Percentiles rank a stretch among this genome's conserved stretches.
Evolutionary conservation across 345 rosid species (phyloP).

Genomic region (Corchorus olitorius): DNA sequence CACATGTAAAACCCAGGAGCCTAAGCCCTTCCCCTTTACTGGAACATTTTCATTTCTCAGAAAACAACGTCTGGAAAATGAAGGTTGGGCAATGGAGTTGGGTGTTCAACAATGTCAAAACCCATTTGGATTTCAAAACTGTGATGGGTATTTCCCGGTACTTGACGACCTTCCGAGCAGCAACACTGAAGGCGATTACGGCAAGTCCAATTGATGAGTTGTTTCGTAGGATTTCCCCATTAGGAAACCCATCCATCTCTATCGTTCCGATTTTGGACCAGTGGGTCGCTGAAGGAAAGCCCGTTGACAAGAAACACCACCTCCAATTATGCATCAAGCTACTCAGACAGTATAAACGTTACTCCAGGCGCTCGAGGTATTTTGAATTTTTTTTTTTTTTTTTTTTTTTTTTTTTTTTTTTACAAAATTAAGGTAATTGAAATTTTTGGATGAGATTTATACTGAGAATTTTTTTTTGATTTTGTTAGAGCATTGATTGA

Average conservation of each 20-base stretch:
- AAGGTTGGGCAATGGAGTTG: constrained; percentile 1
- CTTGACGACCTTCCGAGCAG: neutral
- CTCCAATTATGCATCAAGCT: constrained; percentile 26
- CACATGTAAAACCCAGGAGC: too few relatives aligned
- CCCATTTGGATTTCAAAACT: neutral
- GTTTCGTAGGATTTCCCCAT: constrained; percentile 34
- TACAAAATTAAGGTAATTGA: neutral
- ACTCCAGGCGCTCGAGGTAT: constrained; percentile 50
- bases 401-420: neutral
- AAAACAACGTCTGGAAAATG: neutral
- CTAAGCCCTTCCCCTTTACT: too few relatives aligned
- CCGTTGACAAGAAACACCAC: constrained; percentile 14
- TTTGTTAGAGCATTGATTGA: neutral
- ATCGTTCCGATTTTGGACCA: constrained; percentile 42
- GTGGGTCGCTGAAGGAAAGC: constrained; percentile 43
- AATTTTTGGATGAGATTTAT: neutral
- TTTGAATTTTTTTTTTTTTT: neutral
- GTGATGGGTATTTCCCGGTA: neutral
- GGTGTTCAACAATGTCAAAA: neutral
- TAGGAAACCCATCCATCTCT: constrained; percentile 31
- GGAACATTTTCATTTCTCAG: too few relatives aligned
- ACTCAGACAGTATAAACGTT: constrained; percentile 28
- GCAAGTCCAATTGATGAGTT: constrained; percentile 1
- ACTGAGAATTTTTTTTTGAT: neutral
- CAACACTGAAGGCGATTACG: neutral